phyloP scores from a whole-genome alignment of 139 green algal genomes.

The Coccomyxa sp. region DNA sequence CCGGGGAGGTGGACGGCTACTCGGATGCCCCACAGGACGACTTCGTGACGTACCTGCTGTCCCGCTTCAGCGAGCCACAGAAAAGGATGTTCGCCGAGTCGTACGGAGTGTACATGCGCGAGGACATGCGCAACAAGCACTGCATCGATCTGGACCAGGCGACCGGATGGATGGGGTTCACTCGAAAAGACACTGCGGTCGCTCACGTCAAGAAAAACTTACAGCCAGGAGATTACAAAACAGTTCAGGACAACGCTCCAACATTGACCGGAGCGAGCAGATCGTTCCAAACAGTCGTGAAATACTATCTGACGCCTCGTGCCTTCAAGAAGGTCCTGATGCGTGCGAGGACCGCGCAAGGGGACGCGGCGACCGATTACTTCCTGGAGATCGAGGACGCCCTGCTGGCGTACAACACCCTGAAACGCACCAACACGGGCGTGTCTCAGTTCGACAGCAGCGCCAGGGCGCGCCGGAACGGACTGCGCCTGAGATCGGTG shows the following conservation, averaged over 20 bases:
- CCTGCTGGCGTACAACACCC: too few relatives aligned
- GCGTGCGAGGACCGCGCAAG: background rate
- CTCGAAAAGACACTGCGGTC: background rate
- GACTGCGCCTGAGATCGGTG: too few relatives aligned
- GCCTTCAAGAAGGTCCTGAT: background rate
- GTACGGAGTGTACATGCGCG: background rate
- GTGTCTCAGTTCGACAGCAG: too few relatives aligned
- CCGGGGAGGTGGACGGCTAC: background rate
- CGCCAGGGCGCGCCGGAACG: too few relatives aligned
- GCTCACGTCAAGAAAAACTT: background rate
- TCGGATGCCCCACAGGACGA: background rate
- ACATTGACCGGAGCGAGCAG: background rate
- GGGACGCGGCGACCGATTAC: background rate
- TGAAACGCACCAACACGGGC: too few relatives aligned
- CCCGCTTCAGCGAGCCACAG: background rate
- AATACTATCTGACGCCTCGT: background rate
- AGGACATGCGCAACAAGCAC: background rate
- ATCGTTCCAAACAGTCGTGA: too few relatives aligned
- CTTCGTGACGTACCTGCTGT: background rate
- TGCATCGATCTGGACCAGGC: background rate
- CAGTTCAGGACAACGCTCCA: background rate
- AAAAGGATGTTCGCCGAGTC: background rate
- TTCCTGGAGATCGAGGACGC: conserved; percentile 13
- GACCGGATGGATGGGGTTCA: background rate
- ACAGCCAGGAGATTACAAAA: background rate